phyloP scores from a whole-genome alignment of 352 stramenopile genomes.

The Saprolegnia parasitica region DNA sequence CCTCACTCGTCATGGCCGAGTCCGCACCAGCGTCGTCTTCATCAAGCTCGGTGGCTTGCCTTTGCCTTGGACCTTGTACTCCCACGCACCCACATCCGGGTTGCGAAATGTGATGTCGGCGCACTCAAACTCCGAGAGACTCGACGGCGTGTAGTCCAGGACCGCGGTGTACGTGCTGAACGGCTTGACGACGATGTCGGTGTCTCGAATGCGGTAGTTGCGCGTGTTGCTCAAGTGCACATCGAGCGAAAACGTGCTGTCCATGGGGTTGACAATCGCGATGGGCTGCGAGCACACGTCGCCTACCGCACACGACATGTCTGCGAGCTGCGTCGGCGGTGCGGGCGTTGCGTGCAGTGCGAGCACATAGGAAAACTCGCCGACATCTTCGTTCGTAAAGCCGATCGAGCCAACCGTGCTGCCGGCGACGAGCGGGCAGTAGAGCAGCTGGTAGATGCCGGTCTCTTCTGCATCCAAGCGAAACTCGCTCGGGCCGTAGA shows the following conservation, averaged over 20 bases:
- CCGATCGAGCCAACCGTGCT: conserved; percentile 69
- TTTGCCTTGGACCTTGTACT: conserved; percentile 73
- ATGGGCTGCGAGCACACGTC: conserved; percentile 69
- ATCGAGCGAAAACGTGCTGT: conserved; percentile 67
- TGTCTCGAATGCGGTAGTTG: conserved; percentile 85
- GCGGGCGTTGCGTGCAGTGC: conserved; percentile 63
- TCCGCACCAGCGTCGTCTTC: conserved; percentile 54
- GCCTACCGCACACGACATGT: conserved; percentile 84
- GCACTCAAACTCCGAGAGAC: conserved; percentile 71
- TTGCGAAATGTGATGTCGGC: conserved; percentile 68
- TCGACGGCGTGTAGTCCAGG: conserved; percentile 89
- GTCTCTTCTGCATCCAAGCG: conserved; percentile 57
- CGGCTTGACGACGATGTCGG: conserved; percentile 28
- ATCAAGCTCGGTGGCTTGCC: conserved; percentile 87
- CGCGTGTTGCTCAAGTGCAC: conserved; percentile 65
- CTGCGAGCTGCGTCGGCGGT: conserved; percentile 43
- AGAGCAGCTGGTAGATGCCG: conserved; percentile 89
- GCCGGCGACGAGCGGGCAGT: conserved; percentile 78
- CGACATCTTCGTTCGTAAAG: conserved; percentile 87
- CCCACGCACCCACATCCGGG: conserved; percentile 82
- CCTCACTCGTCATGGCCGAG: background rate
- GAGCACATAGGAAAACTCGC: conserved; percentile 93
- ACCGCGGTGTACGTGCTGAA: conserved; percentile 40
- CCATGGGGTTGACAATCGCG: conserved; percentile 86
- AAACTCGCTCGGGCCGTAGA: conserved; percentile 78